Evolutionary conservation across 306 rosid species (phyloP).

Genomic region (Phaseolus lunatus): DNA sequence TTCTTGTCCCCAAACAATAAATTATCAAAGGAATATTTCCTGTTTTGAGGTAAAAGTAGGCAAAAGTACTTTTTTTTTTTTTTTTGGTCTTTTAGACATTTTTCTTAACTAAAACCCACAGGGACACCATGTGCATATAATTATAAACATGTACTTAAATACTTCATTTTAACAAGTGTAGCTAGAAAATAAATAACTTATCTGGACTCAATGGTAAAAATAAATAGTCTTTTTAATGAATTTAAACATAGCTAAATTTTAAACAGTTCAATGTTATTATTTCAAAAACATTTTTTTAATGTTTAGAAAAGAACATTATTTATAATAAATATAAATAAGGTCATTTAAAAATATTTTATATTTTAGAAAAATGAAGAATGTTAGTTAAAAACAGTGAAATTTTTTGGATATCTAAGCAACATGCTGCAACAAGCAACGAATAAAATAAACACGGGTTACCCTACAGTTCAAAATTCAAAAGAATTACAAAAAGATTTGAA

Average conservation of each 20-base stretch:
- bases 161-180: not conserved
- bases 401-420: slow-evolving; percentile 3
- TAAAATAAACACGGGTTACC: not conserved
- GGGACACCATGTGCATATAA: not conserved
- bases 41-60: not conserved
- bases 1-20: not conserved
- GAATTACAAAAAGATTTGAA: not conserved
- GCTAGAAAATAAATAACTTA: too few species aligned
- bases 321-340: too few species aligned
- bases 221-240: too few species aligned
- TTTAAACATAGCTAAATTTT: too few species aligned
- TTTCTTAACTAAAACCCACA: not conserved
- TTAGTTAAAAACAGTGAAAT: not conserved
- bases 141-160: not conserved
- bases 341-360: too few species aligned
- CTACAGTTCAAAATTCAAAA: slow-evolving; percentile 24
- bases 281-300: too few species aligned
- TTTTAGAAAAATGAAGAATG: too few species aligned
- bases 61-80: not conserved
- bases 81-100: not conserved
- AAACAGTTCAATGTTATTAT: too few species aligned
- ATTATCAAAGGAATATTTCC: not conserved
- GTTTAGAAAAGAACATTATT: too few species aligned
- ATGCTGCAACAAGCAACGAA: not conserved
- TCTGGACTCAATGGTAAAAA: too few species aligned